Percentiles rank a stretch among this genome's conserved stretches.
Conservation (phyloP, 2,329 filamentous ascomycete genomes). For the Endothia cerciana region DNA sequence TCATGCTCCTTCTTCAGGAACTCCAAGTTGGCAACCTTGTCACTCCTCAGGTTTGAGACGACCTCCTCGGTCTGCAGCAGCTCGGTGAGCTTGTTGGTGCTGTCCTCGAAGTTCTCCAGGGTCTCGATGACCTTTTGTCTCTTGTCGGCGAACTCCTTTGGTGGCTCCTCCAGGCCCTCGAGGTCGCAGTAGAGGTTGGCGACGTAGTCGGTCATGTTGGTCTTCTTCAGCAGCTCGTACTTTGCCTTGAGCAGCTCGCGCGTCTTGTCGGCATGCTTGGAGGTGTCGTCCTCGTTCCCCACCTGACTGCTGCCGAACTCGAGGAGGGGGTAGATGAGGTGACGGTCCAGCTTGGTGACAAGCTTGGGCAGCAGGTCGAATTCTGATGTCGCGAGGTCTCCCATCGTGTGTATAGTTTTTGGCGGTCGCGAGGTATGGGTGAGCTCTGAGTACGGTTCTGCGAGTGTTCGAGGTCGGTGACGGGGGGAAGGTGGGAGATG, state of each 20-base stretch:
- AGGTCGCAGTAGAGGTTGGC: constrained; percentile 90
- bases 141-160: constrained; percentile 86
- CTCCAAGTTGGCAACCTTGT: constrained; percentile 98
- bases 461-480: not conserved
- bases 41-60: constrained; percentile 85
- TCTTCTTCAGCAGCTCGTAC: constrained; percentile 92
- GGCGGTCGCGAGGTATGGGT: not conserved
- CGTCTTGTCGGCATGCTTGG: constrained; percentile 57
- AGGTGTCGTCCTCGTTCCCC: constrained; percentile 70
- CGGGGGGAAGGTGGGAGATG: too few relatives aligned
- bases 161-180: constrained; percentile 75
- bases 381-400: constrained; percentile 33
- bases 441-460: not conserved
- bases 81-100: constrained; percentile 86
- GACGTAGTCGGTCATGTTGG: constrained; percentile 99
- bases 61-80: constrained; percentile 88
- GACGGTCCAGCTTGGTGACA: constrained; percentile 89
- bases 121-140: constrained; percentile 84
- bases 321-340: constrained; percentile 94
- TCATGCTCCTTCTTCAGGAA: constrained; percentile 96
- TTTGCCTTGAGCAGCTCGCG: constrained; percentile 82
- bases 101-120: constrained; percentile 82
- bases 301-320: constrained; percentile 87
- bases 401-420: constrained; percentile 23
- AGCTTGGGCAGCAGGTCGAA: constrained; percentile 76